Percentiles rank a stretch among this genome's conserved stretches.
Evolutionary conservation across 78 protist genomes (phyloP).

Genomic region (slime mould (Dictyostelium discoideum)): DNA sequence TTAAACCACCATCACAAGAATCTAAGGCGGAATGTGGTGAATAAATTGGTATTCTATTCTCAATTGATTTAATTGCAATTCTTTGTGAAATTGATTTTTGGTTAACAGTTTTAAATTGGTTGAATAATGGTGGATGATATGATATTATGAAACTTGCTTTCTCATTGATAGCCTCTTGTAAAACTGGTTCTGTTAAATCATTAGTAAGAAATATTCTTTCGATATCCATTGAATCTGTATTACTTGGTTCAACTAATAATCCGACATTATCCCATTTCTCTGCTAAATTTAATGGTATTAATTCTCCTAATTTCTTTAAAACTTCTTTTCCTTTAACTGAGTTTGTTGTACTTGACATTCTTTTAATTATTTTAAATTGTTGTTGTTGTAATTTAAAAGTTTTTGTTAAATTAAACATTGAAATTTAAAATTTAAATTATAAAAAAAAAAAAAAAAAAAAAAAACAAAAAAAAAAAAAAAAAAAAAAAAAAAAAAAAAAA

Average conservation of each 20-base stretch:
- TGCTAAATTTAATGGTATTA: constrained; percentile 53
- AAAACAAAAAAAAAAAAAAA: neutral
- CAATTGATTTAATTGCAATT: constrained; percentile 75
- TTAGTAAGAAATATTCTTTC: constrained; percentile 71
- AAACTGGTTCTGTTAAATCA: constrained; percentile 84
- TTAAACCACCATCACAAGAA: constrained; percentile 76
- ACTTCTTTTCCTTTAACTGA: constrained; percentile 14
- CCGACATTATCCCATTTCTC: constrained; percentile 92
- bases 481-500: neutral
- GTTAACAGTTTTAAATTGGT: constrained; percentile 66
- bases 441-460: neutral
- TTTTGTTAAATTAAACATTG: neutral
- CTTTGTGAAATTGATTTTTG: constrained; percentile 51
- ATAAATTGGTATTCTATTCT: constrained; percentile 69
- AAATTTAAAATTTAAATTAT: neutral
- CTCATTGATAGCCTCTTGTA: constrained; percentile 75
- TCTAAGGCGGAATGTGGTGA: constrained; percentile 88
- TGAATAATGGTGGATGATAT: constrained; percentile 87
- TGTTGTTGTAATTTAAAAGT: neutral
- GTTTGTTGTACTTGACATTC: neutral
- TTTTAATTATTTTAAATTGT: no score
- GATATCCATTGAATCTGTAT: neutral
- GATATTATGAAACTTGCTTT: constrained; percentile 55
- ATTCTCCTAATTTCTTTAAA: neutral
- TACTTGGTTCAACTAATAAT: constrained; percentile 75